Evolutionary conservation across 2,329 filamentous ascomycete genomes (phyloP), one percentile per base, ranked within the genome.

Genomic region (Arthrobotrys pseudoclavata): DNA sequence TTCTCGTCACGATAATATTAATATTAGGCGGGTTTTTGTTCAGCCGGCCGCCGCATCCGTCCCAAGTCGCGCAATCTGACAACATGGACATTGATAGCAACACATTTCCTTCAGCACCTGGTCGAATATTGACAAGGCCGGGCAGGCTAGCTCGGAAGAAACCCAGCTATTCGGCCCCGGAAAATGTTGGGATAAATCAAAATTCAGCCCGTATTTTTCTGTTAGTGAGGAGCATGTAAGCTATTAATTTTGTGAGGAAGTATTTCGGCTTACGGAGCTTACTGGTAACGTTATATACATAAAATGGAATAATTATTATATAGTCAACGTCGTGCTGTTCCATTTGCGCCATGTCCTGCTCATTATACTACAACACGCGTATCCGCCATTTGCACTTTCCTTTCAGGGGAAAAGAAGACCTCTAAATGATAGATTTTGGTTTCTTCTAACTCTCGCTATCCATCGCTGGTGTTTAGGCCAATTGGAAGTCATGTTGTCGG

Each of bases 161-260:
- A 31, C 55, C 55, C 12, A 24, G 55, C 34, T 42, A 34, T 34
- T 42, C 37, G 34, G 34, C 55, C 34, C 13, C 9, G 12, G 34
- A 60, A 60, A 60, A 42, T 42, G 55, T 60, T 60, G 55, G 55
- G 55, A 42, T 60, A 9, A 2, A 20, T 10, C 22, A 29, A 26
- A 26, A 1, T 26, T 52, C 20, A 57, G 29, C 53, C 40, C 52
- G 29, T 37, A 31, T 29, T 5, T 2, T 37, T 18, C n/a, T 7
- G 29, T 18, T 22, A n/a, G 4, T 20, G n/a, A 22, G 22, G 13
- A 18, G 45, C 18, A 24, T 5, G 26, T 48, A 48, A 10, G 13
- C 45, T 2, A 22, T 42, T 42, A 2, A 5, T 18, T 42, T 7
- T 2, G n/a, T 2, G 9, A 45, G 10, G 7, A 40, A 9, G 34